A percentile compares a stretch with the other conserved stretches of the same genome.
These are phyloP conservation scores for Bruguiera hainesii DNA, from an alignment of 441 rosid species.

Conservation along the genomic window DNA sequence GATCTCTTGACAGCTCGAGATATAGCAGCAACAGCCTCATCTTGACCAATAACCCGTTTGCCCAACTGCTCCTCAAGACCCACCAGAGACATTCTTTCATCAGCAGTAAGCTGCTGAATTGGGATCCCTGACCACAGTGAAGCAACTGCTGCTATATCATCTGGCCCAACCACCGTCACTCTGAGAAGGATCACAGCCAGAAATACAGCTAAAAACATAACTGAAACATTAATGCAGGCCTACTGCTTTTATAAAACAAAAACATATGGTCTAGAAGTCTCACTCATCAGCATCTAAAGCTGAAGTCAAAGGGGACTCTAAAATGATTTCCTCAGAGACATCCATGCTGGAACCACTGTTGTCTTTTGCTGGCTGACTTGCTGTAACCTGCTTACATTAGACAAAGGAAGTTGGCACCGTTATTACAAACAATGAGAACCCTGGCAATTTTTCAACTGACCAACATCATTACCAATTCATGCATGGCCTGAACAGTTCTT, in stretches of 20 bases:
- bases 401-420: constrained; percentile 20
- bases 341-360: constrained; percentile 37
- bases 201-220: constrained; percentile 11
- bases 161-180: constrained; percentile 67
- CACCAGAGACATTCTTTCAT: constrained; percentile 42
- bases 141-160: constrained; percentile 42
- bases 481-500: constrained; percentile 92
- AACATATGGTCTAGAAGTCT: constrained; percentile 22
- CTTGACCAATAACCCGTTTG: constrained; percentile 52
- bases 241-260: constrained; percentile 11
- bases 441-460: constrained; percentile 1
- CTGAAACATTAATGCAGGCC: constrained; percentile 6
- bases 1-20: constrained; percentile 53
- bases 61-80: constrained; percentile 40
- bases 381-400: constrained; percentile 45
- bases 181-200: constrained; percentile 42
- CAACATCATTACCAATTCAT: constrained; percentile 70
- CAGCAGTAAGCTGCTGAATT: constrained; percentile 41
- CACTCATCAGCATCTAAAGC: constrained; percentile 59
- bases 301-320: constrained; percentile 54
- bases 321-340: constrained; percentile 43
- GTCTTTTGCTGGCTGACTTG: constrained; percentile 51
- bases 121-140: constrained; percentile 60
- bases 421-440: constrained; percentile 22
- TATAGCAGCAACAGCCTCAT: constrained; percentile 50